Base-by-base conservation (phyloP, 2,329 filamentous ascomycete species). In the Arthrobotrys sphaeroides region DNA sequence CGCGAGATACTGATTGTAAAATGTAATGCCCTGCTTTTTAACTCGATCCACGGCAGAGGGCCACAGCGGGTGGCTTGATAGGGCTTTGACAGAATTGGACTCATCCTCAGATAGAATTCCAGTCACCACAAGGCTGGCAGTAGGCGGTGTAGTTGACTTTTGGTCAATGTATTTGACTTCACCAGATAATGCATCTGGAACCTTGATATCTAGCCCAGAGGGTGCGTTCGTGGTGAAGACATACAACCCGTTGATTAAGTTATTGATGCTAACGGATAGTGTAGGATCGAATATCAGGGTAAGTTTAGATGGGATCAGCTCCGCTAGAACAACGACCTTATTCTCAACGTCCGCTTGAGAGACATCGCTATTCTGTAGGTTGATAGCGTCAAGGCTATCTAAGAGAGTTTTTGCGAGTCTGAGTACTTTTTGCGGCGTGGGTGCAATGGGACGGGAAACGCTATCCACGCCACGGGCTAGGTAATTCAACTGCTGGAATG, bases 401-500 rank as follows among this genome's bases (percentile, higher is more conserved):
- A 53, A 26, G 12, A 53, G 49, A 16, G 49, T 18, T 18, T 53
- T 53, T 10, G 49, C 49, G 12, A 53, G 26, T 18, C 16, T 53
- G 6, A 53, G 49, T 18, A 53, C 26, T n/a, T 53, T 53, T 16
- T 53, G 49, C 12, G 49, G 49, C 49, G 49, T 33, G 16, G 49
- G 49, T 9, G 49, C 49, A 18, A 53, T n/a, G 16, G 49, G 49
- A 16, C 13, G 49, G 26, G 49, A 53, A 33, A 53, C 13, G 9
- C 36, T 53, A n/a, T 53, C 49, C 3, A 53, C 49, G 12, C 26
- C 49, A 53, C 49, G 49, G 13, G 36, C 36, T n/a, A 53, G 22
- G 13, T 53, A 53, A 33, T 53, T 53, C n/a, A 53, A 13, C 16
- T 53, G 49, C 26, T 53, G 49, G 20, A 53, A 53, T 33, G 49